These are phyloP conservation scores for Thymus mandschuricus DNA, from an alignment of 257 asterid species.

Conservation along the genomic window DNA sequence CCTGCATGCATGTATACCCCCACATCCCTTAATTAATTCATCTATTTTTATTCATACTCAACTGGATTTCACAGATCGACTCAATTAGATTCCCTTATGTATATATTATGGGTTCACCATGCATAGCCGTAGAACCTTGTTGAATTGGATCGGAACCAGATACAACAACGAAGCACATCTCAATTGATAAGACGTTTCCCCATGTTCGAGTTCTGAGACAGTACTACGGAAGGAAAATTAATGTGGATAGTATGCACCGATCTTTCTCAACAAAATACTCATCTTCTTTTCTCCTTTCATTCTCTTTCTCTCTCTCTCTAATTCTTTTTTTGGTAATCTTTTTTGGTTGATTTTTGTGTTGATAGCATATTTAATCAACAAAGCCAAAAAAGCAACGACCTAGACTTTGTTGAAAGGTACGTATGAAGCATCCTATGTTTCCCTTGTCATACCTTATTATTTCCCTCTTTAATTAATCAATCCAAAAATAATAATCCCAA, in stretches of 20 bases:
- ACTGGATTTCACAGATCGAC: too few species aligned
- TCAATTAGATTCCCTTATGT: too few species aligned
- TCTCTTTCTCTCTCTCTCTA: not conserved
- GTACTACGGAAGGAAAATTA: too few species aligned
- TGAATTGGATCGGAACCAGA: too few species aligned
- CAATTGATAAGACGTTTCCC: too few species aligned
- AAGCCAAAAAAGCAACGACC: constrained; percentile 34
- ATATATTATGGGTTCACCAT: too few species aligned
- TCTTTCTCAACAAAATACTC: not conserved
- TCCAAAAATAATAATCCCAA: too few species aligned
- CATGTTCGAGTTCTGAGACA: too few species aligned
- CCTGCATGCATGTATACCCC: not conserved
- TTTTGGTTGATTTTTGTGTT: constrained; percentile 26
- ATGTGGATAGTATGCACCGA: not conserved
- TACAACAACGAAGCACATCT: too few species aligned
- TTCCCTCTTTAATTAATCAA: not conserved
- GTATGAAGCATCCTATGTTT: constrained; percentile 55
- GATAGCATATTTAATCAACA: constrained; percentile 35
- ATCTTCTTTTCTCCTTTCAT: not conserved
- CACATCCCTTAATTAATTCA: too few species aligned
- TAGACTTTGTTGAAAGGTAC: constrained; percentile 43
- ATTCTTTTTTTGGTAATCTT: constrained; percentile 17
- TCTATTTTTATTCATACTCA: not conserved
- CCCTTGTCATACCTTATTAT: constrained; percentile 20
- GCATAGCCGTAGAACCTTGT: too few species aligned